Evolutionary conservation across 306 rosid species (phyloP).

Genomic region (Vachellia collinsii): DNA sequence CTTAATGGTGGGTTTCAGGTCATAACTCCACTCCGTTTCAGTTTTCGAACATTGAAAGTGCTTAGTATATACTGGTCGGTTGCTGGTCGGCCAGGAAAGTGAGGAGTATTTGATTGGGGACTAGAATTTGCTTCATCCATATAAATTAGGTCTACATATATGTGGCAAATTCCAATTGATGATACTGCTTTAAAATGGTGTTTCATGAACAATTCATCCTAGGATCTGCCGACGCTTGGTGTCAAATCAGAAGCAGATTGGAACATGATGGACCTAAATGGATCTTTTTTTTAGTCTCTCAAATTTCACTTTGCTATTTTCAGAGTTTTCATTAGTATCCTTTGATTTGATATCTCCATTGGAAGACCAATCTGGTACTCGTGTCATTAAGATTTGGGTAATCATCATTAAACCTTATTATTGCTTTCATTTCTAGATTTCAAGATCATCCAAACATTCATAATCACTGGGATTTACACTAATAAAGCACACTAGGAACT

Average conservation of each 20-base stretch:
- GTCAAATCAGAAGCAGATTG: conserved; percentile 14
- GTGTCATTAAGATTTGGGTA: conserved; percentile 17
- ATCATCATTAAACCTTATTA: conserved; percentile 6
- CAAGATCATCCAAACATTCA: conserved; percentile 29
- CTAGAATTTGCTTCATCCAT: conserved; percentile 24
- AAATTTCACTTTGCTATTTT: conserved; percentile 20
- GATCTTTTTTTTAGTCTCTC: conserved; percentile 25
- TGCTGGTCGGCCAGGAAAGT: conserved; percentile 42
- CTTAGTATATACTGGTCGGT: conserved; percentile 22
- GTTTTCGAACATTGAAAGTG: conserved; percentile 19
- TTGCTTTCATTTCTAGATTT: not conserved
- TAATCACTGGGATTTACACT: conserved; percentile 21
- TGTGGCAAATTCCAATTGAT: conserved; percentile 13
- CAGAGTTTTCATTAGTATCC: conserved; percentile 11
- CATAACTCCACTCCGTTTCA: conserved; percentile 47
- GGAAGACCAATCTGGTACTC: not conserved
- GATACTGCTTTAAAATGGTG: conserved; percentile 2
- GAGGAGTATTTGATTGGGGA: conserved; percentile 27
- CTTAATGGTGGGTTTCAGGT: conserved; percentile 50
- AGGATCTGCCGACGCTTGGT: conserved; percentile 46
- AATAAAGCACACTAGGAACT: not conserved
- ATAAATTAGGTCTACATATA: not conserved
- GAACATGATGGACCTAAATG: conserved; percentile 17
- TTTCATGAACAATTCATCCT: conserved; percentile 12
- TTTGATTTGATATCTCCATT: conserved; percentile 16